Conservation (phyloP, 306 rosid species). For the Trichosanthes cucumerina region DNA sequence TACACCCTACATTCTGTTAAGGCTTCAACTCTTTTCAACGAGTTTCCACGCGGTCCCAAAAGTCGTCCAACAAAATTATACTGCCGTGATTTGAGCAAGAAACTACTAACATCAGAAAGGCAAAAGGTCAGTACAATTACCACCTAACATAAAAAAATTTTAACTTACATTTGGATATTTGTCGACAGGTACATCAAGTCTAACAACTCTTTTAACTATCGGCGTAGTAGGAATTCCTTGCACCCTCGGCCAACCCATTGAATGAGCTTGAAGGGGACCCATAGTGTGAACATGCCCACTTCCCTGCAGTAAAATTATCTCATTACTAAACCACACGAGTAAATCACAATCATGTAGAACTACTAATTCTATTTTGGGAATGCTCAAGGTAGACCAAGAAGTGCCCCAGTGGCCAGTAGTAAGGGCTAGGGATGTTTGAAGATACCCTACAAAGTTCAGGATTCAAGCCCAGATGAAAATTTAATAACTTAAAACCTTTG, state of each 20-base stretch:
- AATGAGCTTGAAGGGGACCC: constrained; percentile 48
- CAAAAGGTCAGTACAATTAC: constrained; percentile 10
- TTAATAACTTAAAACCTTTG: neutral
- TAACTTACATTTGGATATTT: constrained; percentile 75
- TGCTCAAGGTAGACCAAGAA: neutral
- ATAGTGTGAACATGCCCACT: constrained; percentile 49
- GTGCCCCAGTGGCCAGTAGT: neutral
- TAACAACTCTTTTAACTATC: constrained; percentile 59
- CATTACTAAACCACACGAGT: constrained; percentile 1
- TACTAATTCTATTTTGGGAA: constrained; percentile 11
- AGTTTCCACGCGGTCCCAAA: constrained; percentile 90
- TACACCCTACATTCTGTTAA: constrained; percentile 84
- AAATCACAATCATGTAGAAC: constrained; percentile 5
- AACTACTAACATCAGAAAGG: constrained; percentile 13
- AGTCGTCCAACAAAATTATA: constrained; percentile 94
- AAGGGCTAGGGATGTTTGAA: neutral
- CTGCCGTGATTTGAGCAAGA: constrained; percentile 42
- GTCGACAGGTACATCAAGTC: constrained; percentile 85
- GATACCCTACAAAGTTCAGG: neutral
- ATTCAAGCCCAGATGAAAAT: neutral
- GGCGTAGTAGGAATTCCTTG: constrained; percentile 72
- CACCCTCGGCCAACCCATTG: constrained; percentile 61
- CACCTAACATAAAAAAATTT: neutral
- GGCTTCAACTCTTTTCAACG: constrained; percentile 91
- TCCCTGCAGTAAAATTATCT: constrained; percentile 36